These are phyloP conservation scores for Gorgonomyces haynaldii DNA, from an alignment of 192 early-diverging fungal species.

Conservation along the genomic window DNA sequence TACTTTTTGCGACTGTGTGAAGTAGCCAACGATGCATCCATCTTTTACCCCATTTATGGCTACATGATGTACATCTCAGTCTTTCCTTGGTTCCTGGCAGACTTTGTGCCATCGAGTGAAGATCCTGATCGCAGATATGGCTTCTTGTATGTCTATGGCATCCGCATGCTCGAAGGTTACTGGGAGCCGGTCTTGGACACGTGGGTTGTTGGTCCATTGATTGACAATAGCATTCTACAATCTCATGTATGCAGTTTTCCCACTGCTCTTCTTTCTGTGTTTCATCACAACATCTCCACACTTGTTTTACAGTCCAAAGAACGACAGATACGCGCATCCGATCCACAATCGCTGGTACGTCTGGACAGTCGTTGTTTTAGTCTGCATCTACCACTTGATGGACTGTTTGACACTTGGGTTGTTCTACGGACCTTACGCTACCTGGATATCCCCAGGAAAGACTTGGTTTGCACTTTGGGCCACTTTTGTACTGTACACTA, in stretches of 20 bases:
- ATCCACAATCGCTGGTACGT: slow-evolving; percentile 18
- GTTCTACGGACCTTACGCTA: slow-evolving; percentile 6
- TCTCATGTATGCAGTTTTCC: slow-evolving; percentile 9
- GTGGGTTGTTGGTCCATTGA: slow-evolving; percentile 8
- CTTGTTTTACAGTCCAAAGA: slow-evolving; percentile 17
- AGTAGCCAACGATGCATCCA: slow-evolving; percentile 29
- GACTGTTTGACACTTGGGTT: not conserved
- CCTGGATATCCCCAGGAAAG: not conserved
- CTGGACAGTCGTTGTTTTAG: slow-evolving; percentile 11
- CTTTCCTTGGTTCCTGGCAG: slow-evolving; percentile 58
- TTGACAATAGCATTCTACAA: slow-evolving; percentile 6
- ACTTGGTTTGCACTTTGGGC: slow-evolving; percentile 9
- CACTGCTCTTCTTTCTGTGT: slow-evolving; percentile 25
- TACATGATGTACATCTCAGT: slow-evolving; percentile 27
- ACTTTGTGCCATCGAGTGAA: slow-evolving; percentile 42
- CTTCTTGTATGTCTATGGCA: slow-evolving; percentile 15
- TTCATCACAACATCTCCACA: slow-evolving; percentile 20
- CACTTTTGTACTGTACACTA: too few species aligned
- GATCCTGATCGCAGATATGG: slow-evolving; percentile 9
- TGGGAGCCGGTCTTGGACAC: slow-evolving; percentile 16
- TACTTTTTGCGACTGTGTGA: slow-evolving; percentile 23
- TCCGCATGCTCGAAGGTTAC: slow-evolving; percentile 13
- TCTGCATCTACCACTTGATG: slow-evolving; percentile 16
- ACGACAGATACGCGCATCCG: slow-evolving; percentile 1
- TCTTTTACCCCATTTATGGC: slow-evolving; percentile 45